Base-by-base conservation (phyloP, 2,329 filamentous ascomycete genomes). In the Botryosphaeria agaves region DNA sequence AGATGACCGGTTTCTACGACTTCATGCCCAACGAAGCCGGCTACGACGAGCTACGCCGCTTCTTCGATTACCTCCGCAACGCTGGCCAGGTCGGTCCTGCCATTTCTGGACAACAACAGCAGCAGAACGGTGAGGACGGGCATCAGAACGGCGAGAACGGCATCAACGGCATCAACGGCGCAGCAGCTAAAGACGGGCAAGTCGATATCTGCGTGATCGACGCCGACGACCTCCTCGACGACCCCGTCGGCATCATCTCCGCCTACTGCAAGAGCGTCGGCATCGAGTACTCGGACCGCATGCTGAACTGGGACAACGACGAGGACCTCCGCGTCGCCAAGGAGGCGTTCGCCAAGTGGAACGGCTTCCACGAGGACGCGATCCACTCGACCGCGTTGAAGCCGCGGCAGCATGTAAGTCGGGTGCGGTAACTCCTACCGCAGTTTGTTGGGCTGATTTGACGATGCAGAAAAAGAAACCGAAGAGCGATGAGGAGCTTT, bases 291-390 rank as follows among this genome's bases (percentile, higher is more conserved):
- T 60, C 61, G 26, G 69, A 72, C 1, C 61, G 69, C 9, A 93
- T 95, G 85, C 63, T 98, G 37, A 64, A 68, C 34, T 95, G 89
- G 89, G 70, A 79, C 37, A 72, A 76, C 17, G 72, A 76, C 31
- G 76, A 79, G 39, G 75, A 77, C 43, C 73, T 83, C 41, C 43
- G 57, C 30, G 61, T 69, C 37, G 87, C 85, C 3, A 64, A 67
- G 40, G 65, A 72, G 38, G 75, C 74, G 12, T 95, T 95, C 57
- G 83, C 85, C 57, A 95, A 98, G 61, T 95, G 89, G 89, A 79
- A 75, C 41, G 89, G 89, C 7, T 95, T 92, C 59, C 89, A 95
- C 52, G 80, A 95, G 42, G 89, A 95, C 61, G 89, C 84, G 9
- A 81, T 95, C 43, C 64, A 79, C 41, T 92, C 81, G 48, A 76